Evolutionary conservation across 495 filamentous ascomycete genomes (phyloP).

Genomic region (Hypoxylon intermedium): DNA sequence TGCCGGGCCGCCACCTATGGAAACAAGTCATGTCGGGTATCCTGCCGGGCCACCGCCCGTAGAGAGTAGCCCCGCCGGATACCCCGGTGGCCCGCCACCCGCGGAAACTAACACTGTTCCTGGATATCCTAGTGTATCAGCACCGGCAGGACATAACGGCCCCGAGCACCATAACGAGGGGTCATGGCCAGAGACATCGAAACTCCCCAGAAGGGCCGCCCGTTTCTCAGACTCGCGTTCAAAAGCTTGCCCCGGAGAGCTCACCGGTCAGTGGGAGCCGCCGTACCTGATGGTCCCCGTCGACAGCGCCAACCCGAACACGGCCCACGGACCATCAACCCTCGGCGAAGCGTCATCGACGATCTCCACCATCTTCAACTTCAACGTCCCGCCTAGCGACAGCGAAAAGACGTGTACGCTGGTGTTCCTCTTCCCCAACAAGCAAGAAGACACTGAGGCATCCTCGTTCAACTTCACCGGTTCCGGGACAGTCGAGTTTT

Average conservation of each 20-base stretch:
- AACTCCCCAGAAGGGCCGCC: background rate
- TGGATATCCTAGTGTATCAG: too few relatives aligned
- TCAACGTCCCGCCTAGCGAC: slow-evolving; percentile 65
- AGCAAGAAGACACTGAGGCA: slow-evolving; percentile 57
- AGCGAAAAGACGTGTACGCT: slow-evolving; percentile 67
- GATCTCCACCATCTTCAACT: slow-evolving; percentile 71
- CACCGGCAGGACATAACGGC: background rate
- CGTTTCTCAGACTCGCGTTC: slow-evolving; percentile 11
- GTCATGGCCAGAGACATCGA: slow-evolving; percentile 1
- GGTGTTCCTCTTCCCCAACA: slow-evolving; percentile 69
- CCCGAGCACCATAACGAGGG: too few relatives aligned
- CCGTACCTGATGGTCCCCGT: slow-evolving; percentile 74
- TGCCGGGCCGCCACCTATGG: background rate
- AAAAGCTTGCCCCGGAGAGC: slow-evolving; percentile 58
- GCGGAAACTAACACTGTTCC: background rate
- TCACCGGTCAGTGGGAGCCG: slow-evolving; percentile 62
- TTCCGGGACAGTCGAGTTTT: slow-evolving; percentile 63
- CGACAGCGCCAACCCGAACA: slow-evolving; percentile 61
- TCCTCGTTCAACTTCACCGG: slow-evolving; percentile 66
- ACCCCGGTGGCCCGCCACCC: background rate
- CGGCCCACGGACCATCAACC: slow-evolving; percentile 59
- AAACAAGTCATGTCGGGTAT: slow-evolving; percentile 1
- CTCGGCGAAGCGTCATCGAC: slow-evolving; percentile 62
- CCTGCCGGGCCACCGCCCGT: slow-evolving; percentile 4
- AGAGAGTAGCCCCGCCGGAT: too few relatives aligned